Evolutionary conservation across 2,329 filamentous ascomycete genomes (phyloP), one percentile per base, ranked within the genome.

Genomic region (Dactylellina cionopaga): DNA sequence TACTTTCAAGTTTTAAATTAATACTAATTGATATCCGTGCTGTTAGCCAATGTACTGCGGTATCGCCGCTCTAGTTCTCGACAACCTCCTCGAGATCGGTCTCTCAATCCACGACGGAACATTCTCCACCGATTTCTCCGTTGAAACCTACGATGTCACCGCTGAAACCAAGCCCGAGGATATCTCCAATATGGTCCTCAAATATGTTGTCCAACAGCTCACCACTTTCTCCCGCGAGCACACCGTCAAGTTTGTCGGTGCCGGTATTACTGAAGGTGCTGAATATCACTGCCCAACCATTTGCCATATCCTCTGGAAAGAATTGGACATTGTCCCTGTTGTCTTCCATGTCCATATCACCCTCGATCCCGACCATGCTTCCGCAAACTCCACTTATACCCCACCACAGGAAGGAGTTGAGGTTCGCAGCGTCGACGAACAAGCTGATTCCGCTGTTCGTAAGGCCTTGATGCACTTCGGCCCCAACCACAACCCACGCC

Each of bases 391-490:
- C 17, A 66, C 44, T 19, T 73, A 73, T 47, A 41, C 81, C 7
- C 82, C 83, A 3, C 83, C 84, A 59, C 80, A 83, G 10, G 81
- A 83, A 41, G 72, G 66, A 9, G 39, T 60, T 19, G 59, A 65
- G 49, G 47, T 73, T 31, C 46, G 59, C 46, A 64, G 59, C n/a
- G 84, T 92, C 3, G 91, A 93, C 76, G 91, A 95, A 78, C 88
- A 92, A 79, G 90, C 91, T 0, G 91, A 94, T 78, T 90, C 89
- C 0, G 90, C 93, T 86, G 89, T 89, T 1, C 85, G 91, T 73
- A 93, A 92, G 82, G 92, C 89, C 79, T 85, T 92, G 74, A 86
- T 88, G 88, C 90, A 88, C 75, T 93, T 92, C 76, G 90, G 90
- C 0, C 91, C 91, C 0, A 89, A 86, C 17, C 84, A 90, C 43